Evolutionary conservation across 2,329 filamentous ascomycete genomes (phyloP), one percentile per base, ranked within the genome.

Genomic region (Cytospora chrysosperma): DNA sequence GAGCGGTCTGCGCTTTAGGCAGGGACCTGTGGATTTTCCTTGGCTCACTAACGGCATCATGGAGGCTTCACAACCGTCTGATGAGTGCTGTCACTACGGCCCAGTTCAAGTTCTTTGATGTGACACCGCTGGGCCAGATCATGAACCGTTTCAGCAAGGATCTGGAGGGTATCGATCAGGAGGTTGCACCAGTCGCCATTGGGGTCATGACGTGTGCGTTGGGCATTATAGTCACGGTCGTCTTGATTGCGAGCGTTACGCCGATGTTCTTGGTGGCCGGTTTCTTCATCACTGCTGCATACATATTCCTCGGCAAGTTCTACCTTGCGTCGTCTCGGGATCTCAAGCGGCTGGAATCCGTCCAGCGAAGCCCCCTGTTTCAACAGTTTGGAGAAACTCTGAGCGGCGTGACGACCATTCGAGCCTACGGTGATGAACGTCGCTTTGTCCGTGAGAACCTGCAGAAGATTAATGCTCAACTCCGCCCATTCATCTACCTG

Each of bases 121-220:
- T 94, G 1, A 99, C 95, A 0, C 95, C 95, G 2, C 85, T 98
- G 0, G 95, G 95, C 15, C 94, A 97, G 76, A 83, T 99, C 71
- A 98, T 98, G 89, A 99, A 99, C 76, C 88, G 95, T 24, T 99
- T 99, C 78, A 98, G 94, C 74, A 98, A 98, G 76, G 95, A 99
- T 74, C 85, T 99, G 17, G 93, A 99, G 75, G 88, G 93, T 13
- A 84, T 99, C 24, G 95, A 99, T 69, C 95, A 99, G 74, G 95
- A 99, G 75, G 91, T 99, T 63, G 93, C 95, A 0, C 92, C 93
- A 2, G 88, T 96, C 49, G 94, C 95, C 26, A 93, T 98, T 69
- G 85, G 86, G 60, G 84, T 89, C 59, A 85, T 89, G 76, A 82
- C 81, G n/a, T 89, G 85, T 69, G 83, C 79, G 1, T 77, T 89